These are phyloP conservation scores for Candida koratica DNA, from an alignment of 805 yeast genomes.

Conservation along the genomic window DNA sequence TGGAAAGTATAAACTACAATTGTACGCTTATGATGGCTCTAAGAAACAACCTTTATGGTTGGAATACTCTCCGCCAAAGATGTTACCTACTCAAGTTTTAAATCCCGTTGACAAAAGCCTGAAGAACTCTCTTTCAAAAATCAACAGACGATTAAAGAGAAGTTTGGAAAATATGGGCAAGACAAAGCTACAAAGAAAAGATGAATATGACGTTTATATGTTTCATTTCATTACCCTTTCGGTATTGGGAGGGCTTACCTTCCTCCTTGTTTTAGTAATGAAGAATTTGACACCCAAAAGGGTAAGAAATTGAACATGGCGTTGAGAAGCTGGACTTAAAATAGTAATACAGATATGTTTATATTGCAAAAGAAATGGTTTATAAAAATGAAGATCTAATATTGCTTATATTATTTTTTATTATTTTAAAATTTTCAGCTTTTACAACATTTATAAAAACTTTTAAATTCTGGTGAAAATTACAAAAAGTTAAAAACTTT, in stretches of 20 bases:
- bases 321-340: no score
- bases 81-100: constrained; percentile 19
- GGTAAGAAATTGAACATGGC: no score
- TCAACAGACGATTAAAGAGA: constrained; percentile 12
- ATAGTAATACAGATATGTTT: no score
- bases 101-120: constrained; percentile 16
- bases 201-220: constrained; percentile 4
- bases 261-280: background rate
- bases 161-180: constrained; percentile 12
- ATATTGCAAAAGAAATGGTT: no score
- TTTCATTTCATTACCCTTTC: constrained; percentile 4
- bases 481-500: constrained; percentile 1
- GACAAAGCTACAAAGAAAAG: constrained; percentile 2
- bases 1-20: constrained; percentile 16
- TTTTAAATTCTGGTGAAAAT: background rate
- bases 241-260: constrained; percentile 3
- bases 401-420: no score
- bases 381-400: no score
- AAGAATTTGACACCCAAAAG: background rate
- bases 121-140: constrained; percentile 7
- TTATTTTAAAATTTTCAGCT: no score
- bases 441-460: constrained; percentile 1
- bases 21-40: constrained; percentile 16
- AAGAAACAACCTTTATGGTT: constrained; percentile 22
- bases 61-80: constrained; percentile 17